A percentile compares a stretch with the other conserved stretches of the same genome.
Evolutionary conservation across 1,284 basidiomycete genomes (phyloP).

Genomic region (Chalciporus sp.): DNA sequence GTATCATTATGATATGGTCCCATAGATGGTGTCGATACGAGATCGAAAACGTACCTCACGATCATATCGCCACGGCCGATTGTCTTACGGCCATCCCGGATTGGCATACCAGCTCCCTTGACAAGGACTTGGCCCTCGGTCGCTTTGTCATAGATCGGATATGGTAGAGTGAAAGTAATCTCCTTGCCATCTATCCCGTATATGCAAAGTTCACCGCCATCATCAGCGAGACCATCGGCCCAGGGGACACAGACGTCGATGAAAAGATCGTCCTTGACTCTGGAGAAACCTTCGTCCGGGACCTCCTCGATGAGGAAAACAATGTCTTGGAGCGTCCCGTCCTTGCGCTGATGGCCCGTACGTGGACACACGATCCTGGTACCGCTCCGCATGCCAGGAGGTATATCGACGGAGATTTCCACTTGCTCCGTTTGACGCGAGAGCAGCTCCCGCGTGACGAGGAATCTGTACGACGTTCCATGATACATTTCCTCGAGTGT

Average conservation of each 20-base stretch:
- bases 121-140: constrained; percentile 65
- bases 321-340: constrained; percentile 73
- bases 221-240: constrained; percentile 58
- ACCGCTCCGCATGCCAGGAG: constrained; percentile 72
- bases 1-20: neutral
- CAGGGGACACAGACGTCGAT: constrained; percentile 71
- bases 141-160: constrained; percentile 59
- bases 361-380: constrained; percentile 77
- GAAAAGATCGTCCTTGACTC: constrained; percentile 75
- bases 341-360: constrained; percentile 76
- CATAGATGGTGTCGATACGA: neutral
- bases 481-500: constrained; percentile 86
- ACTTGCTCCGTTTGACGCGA: constrained; percentile 71
- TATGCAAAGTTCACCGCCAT: constrained; percentile 55
- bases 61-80: constrained; percentile 78
- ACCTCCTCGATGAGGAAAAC: constrained; percentile 81
- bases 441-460: constrained; percentile 71
- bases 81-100: constrained; percentile 62
- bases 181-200: constrained; percentile 73
- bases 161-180: constrained; percentile 63
- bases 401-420: constrained; percentile 73
- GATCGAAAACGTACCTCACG: constrained; percentile 57
- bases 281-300: constrained; percentile 67
- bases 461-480: constrained; percentile 80
- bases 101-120: constrained; percentile 82